Evolutionary conservation across 345 rosid genomes (phyloP), one percentile per base, ranked within the genome.

Genomic region (Corymbia maculata): DNA sequence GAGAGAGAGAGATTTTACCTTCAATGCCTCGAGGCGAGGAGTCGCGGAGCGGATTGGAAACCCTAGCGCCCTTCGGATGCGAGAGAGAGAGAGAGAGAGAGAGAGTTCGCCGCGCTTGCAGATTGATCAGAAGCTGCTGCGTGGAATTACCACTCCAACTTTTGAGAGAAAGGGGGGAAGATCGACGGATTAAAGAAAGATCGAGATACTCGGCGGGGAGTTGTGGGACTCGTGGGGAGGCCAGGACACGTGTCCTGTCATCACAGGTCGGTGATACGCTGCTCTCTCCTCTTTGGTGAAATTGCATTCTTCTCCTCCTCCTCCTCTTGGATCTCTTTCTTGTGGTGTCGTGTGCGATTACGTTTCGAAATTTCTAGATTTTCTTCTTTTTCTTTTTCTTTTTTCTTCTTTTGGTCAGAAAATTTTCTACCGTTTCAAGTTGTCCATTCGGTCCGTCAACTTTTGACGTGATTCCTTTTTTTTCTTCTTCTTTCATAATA

Each of bases 351-450:
- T 7, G 59, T 53, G 0, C 0, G 10, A 8, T 53, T 9, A 7
- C 19, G 26, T 53, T 53, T 53, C 59, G 22, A 55, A 55, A 21
- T 55, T 55, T 55, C 5, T 55, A 21, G 21, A 0, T 0, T 55
- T 55, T 55, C 22, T 55, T 36, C 2, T 36, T 36, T 4, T 36
- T 36, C 42, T 36, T 36, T 36, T 36, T 36, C 4, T 36, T 36
- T 36, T n/a, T n/a, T n/a, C n/a, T n/a, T n/a, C n/a, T n/a, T n/a
- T 36, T 36, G 42, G 42, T 36, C 42, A 36, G 42, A 36, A 36
- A 19, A 0, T 0, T 55, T 55, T 55, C 22, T 55, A 11, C 0
- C 8, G 5, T 55, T 21, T 55, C 21, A 0, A 55, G 22, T 55
- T 21, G 59, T 26, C 21, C 59, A 0, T 55, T 55, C 10, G 26